phyloP scores from a whole-genome alignment of 352 stramenopile species.

The Phytophthora rubi region DNA sequence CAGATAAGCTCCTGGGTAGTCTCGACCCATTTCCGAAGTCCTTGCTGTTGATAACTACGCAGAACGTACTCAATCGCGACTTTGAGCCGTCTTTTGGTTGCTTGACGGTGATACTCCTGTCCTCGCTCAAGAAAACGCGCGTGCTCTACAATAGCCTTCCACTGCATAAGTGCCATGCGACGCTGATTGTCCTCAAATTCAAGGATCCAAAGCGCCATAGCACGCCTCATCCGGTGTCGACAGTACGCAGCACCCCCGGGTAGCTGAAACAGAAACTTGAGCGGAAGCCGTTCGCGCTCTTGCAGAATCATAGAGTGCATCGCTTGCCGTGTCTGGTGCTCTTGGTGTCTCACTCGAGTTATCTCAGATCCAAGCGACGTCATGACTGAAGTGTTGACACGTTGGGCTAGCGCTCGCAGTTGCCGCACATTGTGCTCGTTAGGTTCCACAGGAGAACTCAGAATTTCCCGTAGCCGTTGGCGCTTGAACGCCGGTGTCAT shows the following conservation, averaged over 20 bases:
- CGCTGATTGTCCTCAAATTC: conserved; percentile 81
- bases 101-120: conserved; percentile 65
- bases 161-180: conserved; percentile 77
- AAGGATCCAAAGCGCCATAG: conserved; percentile 73
- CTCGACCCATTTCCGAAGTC: conserved; percentile 60
- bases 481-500: conserved; percentile 63
- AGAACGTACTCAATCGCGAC: conserved; percentile 77
- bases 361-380: conserved; percentile 51
- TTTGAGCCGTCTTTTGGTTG: conserved; percentile 60
- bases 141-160: conserved; percentile 80
- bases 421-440: conserved; percentile 49
- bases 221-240: conserved; percentile 68
- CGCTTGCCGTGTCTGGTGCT: conserved; percentile 45
- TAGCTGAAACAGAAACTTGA: conserved; percentile 85
- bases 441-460: conserved; percentile 66
- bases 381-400: conserved; percentile 61
- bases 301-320: conserved; percentile 62
- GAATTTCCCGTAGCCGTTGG: conserved; percentile 64
- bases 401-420: conserved; percentile 47
- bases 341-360: conserved; percentile 43
- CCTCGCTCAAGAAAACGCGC: conserved; percentile 61
- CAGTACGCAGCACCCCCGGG: conserved; percentile 79
- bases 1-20: conserved; percentile 66
- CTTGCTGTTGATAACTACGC: conserved; percentile 68
- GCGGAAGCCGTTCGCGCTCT: conserved; percentile 65